A percentile compares a stretch with the other conserved stretches of the same genome.
These are phyloP conservation scores for Cadophora sp. DNA, from an alignment of 2,329 filamentous ascomycete genomes.

Conservation along the genomic window DNA sequence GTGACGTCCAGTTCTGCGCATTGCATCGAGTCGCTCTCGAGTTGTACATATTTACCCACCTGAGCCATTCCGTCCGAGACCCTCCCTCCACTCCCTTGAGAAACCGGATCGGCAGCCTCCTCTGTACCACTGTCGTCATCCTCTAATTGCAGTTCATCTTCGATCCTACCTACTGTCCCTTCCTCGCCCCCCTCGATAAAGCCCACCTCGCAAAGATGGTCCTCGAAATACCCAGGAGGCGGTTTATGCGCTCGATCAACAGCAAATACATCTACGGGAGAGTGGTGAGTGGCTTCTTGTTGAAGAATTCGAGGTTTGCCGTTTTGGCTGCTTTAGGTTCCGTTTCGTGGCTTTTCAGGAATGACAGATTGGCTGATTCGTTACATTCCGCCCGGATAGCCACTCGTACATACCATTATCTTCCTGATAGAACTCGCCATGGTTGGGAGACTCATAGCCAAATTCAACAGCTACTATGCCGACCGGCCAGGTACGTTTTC, in stretches of 20 bases:
- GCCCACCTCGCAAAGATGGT: constrained; percentile 52
- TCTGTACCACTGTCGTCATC: constrained; percentile 26
- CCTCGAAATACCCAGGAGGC: constrained; percentile 65
- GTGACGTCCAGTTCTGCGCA: constrained; percentile 1
- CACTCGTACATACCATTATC: constrained; percentile 83
- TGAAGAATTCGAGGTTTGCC: neutral
- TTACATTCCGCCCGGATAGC: constrained; percentile 59
- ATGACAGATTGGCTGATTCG: constrained; percentile 34
- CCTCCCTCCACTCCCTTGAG: constrained; percentile 3
- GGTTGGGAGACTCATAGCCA: constrained; percentile 79
- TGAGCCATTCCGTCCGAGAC: constrained; percentile 8
- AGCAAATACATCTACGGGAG: constrained; percentile 76
- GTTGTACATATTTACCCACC: constrained; percentile 10
- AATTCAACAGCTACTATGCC: constrained; percentile 95
- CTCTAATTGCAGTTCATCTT: constrained; percentile 12
- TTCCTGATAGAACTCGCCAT: constrained; percentile 90
- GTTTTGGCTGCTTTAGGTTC: constrained; percentile 5
- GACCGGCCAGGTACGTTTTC: constrained; percentile 75
- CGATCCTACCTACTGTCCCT: constrained; percentile 15
- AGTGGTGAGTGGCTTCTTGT: constrained; percentile 63
- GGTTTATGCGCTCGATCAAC: constrained; percentile 70
- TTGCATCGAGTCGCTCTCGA: constrained; percentile 14
- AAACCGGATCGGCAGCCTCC: constrained; percentile 7
- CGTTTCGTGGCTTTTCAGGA: constrained; percentile 15
- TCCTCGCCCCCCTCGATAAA: constrained; percentile 6